Base-by-base conservation (phyloP, 2,329 filamentous ascomycete genomes). In the Talaromyces atroroseus region DNA sequence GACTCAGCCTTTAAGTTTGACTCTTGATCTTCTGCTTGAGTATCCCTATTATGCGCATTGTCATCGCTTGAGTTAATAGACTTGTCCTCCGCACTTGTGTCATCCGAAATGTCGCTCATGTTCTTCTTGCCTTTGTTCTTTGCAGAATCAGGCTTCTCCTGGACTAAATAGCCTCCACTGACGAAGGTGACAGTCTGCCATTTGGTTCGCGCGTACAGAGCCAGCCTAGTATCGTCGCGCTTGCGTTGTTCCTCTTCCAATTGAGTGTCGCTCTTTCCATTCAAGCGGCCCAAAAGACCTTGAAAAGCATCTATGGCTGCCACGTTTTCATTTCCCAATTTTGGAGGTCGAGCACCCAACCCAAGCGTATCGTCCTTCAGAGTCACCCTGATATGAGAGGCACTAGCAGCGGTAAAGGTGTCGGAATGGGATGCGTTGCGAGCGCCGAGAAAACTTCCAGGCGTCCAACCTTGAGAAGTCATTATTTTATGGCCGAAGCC, bases 331-430 rank as follows among this genome's bases (percentile, higher is more conserved):
- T 79, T 76, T 40, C 79, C 76, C 62, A 87, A 85, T 64, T 84
- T 85, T 54, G 86, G 87, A 61, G 84, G 80, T 70, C 87, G 87
- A 62, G 92, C 94, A 29, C 94, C 94, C 45, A 99, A 78, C 2
- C 94, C 94, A 45, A 95, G 82, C 64, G 87, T 95, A 70, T 97
- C 91, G 68, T 97, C 92, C 68, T 96, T 96, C 61, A 96, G 75
- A 29, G 85, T 75, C 40, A 95, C 89, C 58, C 88, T 86, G 65
- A 97, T 94, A 69, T 95, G 89, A 2, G 90, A 90, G 24, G 88
- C 82, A 71, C 88, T 95, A 42, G 89, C 91, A 2, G 85, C 82
- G 21, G 88, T 92, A 72, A 92, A 89, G 60, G 88, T 82, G 48
- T 85, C 82, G 29, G 88, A 81, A 65, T 96, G 91, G 0, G 84